Evolutionary conservation across 768 basidiomycete genomes (phyloP).

Genomic region (Glaciozyma martinii): DNA sequence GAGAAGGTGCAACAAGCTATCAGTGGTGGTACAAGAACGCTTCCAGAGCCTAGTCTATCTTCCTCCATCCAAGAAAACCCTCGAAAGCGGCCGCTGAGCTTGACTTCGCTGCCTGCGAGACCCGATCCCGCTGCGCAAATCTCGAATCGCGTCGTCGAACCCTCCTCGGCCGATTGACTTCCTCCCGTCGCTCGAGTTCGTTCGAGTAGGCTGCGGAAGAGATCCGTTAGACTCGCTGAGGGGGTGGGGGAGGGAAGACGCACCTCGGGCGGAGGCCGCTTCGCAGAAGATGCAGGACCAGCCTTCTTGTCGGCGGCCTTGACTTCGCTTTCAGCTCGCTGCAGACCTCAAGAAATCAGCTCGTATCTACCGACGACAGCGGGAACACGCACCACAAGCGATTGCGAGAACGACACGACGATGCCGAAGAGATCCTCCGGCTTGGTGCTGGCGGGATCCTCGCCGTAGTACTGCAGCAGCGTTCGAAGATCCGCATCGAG

Average conservation of each 20-base stretch:
- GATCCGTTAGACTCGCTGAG: background rate
- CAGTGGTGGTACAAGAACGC: too few relatives aligned
- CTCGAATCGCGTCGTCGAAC: conserved; percentile 74
- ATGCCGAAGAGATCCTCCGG: conserved; percentile 75
- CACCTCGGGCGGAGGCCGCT: conserved; percentile 1
- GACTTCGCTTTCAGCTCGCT: conserved; percentile 29
- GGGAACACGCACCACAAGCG: conserved; percentile 51
- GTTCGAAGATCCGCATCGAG: conserved; percentile 56
- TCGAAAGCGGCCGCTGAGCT: conserved; percentile 57
- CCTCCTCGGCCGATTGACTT: conserved; percentile 65
- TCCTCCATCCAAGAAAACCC: conserved; percentile 66
- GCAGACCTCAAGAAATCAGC: background rate
- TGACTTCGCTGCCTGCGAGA: conserved; percentile 41
- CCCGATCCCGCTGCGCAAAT: conserved; percentile 54
- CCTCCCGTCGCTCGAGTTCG: conserved; percentile 36
- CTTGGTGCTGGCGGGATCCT: conserved; percentile 59
- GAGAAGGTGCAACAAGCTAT: too few relatives aligned
- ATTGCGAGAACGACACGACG: conserved; percentile 63
- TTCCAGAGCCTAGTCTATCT: background rate
- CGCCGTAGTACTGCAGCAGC: conserved; percentile 66
- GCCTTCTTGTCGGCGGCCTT: conserved; percentile 3
- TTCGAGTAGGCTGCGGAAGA: background rate
- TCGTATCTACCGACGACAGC: background rate
- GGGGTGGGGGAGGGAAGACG: background rate
- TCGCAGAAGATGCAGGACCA: background rate